Base-by-base conservation (phyloP, 106 monocot species). In the Phalaenopsis aphrodite region DNA sequence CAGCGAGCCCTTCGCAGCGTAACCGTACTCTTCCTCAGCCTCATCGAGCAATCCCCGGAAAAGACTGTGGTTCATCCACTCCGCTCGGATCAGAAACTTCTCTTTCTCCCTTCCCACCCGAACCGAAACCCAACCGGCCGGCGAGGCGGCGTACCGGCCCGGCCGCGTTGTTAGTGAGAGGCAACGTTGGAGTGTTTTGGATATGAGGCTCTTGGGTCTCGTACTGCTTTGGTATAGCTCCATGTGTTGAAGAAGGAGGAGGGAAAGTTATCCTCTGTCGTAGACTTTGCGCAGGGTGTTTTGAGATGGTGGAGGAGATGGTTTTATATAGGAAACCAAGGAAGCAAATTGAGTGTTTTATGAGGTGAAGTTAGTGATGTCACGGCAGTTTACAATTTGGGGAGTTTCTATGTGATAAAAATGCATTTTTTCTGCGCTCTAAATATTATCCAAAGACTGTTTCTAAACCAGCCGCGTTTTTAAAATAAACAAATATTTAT, bases 1-100 rank as follows among this genome's bases (percentile, higher is more conserved):
- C 5, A 92, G 71, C 5, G 87, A 87, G 0, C 92, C 89, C 4
- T 56, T 55, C 3, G 77, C 47, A 5, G 84, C 56, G 78, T 82
- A 88, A 11, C 93, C 93, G 80, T 82, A 93, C 65, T 38, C 90
- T 41, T 16, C 55, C 87, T 88, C 88, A 0, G 90, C 90, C 81
- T 93, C 88, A 8, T 90, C 88, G 6, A 93, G 81, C 2, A 93
- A 83, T 56, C 15, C 38, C 45, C 83, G 75, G 65, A 93, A 93
- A 14, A 90, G 83, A 1, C 84, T 87, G 83, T 93, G 93, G 90
- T 90, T 93, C 68, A 84, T 30, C 75, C 52, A 57, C 72, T 76
- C 85, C 15, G 83, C 78, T 14, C 89, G 82, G 19, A 93, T 81
- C 65, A 80, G 72, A 66, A 88, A 90, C 56, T 88, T 81, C 65